These are phyloP conservation scores for Asterella californica DNA, from an alignment of 225 moss, liverwort and hornwort species.

Conservation along the genomic window DNA sequence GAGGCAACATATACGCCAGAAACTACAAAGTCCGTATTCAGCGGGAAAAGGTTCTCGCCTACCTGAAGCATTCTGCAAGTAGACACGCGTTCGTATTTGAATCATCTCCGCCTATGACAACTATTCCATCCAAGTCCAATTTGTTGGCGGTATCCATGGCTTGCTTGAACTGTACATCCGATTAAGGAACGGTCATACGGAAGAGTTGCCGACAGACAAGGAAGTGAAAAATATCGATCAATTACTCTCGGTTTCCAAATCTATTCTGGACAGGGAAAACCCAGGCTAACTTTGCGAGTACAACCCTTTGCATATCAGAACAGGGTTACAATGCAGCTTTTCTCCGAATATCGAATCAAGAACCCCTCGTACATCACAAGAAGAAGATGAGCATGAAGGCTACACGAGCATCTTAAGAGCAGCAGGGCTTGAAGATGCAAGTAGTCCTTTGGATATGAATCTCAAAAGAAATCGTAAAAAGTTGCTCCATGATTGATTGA, in stretches of 20 bases:
- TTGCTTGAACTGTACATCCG: conserved; percentile 67
- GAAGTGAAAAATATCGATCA: neutral
- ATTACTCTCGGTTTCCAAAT: neutral
- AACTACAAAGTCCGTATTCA: no score
- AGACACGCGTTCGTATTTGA: conserved; percentile 92
- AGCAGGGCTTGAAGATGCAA: no score
- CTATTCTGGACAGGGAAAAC: neutral
- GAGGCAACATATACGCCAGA: neutral
- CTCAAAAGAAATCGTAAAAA: neutral
- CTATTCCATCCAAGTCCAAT: conserved; percentile 72
- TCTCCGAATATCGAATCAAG: neutral
- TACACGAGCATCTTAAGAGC: no score
- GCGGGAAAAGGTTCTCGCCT: neutral
- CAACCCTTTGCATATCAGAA: neutral
- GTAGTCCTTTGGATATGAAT: no score
- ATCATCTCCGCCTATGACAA: conserved; percentile 91
- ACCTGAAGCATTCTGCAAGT: conserved; percentile 74
- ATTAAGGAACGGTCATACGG: neutral
- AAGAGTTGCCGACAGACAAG: neutral
- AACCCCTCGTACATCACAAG: neutral
- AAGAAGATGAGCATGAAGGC: no score
- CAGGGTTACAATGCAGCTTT: neutral
- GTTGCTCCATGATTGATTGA: neutral
- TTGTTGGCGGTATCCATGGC: conserved; percentile 66
- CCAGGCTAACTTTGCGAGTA: neutral